Percentiles rank a stretch among this genome's conserved stretches.
phyloP scores from a whole-genome alignment of 257 asterid species.

The Solanum etuberosum region DNA sequence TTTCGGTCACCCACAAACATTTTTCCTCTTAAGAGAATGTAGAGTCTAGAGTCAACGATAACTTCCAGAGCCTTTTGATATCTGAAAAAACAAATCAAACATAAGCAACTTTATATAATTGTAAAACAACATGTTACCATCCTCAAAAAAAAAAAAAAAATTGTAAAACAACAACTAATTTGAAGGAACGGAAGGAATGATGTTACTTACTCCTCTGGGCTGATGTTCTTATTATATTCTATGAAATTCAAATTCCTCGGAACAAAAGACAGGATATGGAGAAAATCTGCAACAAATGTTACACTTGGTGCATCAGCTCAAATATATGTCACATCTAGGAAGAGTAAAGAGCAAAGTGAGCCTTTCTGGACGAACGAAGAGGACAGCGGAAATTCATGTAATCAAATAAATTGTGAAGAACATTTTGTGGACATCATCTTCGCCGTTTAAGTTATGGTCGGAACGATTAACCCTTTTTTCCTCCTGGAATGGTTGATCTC shows the following conservation, averaged over 20 bases:
- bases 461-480: not conserved
- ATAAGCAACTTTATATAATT: not conserved
- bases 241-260: conserved; percentile 31
- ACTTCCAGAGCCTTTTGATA: conserved; percentile 14
- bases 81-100: conserved; percentile 3
- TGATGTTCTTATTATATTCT: conserved; percentile 7
- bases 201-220: conserved; percentile 18
- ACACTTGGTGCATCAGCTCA: not conserved
- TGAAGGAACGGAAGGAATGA: not conserved
- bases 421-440: not conserved
- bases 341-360: not conserved
- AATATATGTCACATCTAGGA: not conserved
- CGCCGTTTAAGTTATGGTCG: not conserved
- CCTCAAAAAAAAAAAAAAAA: not conserved
- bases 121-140: not conserved
- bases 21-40: conserved; percentile 25
- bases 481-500: not conserved
- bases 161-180: not conserved
- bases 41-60: conserved; percentile 35
- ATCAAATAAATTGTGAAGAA: not conserved
- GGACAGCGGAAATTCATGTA: not conserved
- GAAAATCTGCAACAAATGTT: conserved; percentile 21
- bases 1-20: conserved; percentile 25
- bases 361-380: not conserved
- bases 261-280: conserved; percentile 26